phyloP scores from a whole-genome alignment of 192 early-diverging fungal species.

The Gigaspora rosea region DNA sequence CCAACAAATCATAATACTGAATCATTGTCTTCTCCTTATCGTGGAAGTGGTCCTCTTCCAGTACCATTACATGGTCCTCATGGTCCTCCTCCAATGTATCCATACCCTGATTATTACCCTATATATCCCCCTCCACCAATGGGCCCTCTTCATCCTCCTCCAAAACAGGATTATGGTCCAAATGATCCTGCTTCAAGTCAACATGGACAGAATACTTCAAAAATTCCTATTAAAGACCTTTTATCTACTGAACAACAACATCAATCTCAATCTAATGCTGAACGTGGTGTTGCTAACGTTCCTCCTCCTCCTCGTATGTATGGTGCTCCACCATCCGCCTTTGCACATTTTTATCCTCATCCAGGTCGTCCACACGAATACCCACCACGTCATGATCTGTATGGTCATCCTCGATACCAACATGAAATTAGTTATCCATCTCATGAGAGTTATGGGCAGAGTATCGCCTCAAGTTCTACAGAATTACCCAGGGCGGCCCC shows the following conservation, averaged over 20 bases:
- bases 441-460: neutral
- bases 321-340: neutral
- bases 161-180: neutral
- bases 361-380: neutral
- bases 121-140: neutral
- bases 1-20: neutral
- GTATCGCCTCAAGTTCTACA: neutral
- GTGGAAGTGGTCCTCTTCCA: neutral
- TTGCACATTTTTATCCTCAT: neutral
- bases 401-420: neutral
- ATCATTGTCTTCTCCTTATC: neutral
- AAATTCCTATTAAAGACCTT: neutral
- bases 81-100: too few species aligned
- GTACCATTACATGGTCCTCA: neutral
- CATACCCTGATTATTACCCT: constrained; percentile 15
- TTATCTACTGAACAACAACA: neutral
- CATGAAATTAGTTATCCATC: neutral
- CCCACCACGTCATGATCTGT: neutral
- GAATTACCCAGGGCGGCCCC: too few species aligned
- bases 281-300: neutral
- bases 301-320: neutral
- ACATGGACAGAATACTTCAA: neutral
- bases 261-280: neutral
- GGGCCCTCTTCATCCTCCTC: neutral
- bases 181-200: neutral